Percentiles rank a stretch among this genome's conserved stretches.
These are phyloP conservation scores for Pterocarpus santalinus DNA, from an alignment of 306 rosid species.

Conservation along the genomic window DNA sequence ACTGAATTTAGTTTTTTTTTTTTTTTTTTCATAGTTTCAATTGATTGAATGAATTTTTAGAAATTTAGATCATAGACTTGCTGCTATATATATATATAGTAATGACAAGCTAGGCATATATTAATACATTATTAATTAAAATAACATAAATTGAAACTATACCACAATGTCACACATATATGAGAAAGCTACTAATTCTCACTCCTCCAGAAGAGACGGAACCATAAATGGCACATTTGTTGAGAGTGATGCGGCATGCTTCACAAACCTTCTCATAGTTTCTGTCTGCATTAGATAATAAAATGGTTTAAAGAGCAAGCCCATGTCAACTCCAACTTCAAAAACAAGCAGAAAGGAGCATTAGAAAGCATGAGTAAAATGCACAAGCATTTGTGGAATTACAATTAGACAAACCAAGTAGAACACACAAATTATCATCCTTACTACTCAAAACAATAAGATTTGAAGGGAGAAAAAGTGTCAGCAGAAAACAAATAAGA, in stretches of 20 bases:
- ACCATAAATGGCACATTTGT: slow-evolving; percentile 79
- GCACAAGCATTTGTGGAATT: no score
- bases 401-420: no score
- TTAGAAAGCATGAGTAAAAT: slow-evolving; percentile 25
- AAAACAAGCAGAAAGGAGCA: slow-evolving; percentile 6
- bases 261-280: slow-evolving; percentile 58
- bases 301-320: slow-evolving; percentile 38
- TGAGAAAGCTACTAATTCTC: slow-evolving; percentile 58
- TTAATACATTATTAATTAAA: not conserved
- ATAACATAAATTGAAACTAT: not conserved
- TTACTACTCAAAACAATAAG: no score
- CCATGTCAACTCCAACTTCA: slow-evolving; percentile 43
- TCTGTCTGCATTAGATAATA: slow-evolving; percentile 60
- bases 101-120: not conserved
- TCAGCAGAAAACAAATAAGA: no score
- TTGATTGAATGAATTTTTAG: not conserved
- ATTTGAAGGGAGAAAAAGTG: no score
- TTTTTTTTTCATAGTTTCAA: not conserved
- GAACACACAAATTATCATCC: not conserved
- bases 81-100: not conserved
- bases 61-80: no score
- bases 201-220: slow-evolving; percentile 76
- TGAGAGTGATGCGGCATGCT: slow-evolving; percentile 75
- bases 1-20: not conserved
- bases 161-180: not conserved